These are phyloP conservation scores for Xylaria sp. DNA, from an alignment of 2,329 filamentous ascomycete genomes.

Conservation along the genomic window DNA sequence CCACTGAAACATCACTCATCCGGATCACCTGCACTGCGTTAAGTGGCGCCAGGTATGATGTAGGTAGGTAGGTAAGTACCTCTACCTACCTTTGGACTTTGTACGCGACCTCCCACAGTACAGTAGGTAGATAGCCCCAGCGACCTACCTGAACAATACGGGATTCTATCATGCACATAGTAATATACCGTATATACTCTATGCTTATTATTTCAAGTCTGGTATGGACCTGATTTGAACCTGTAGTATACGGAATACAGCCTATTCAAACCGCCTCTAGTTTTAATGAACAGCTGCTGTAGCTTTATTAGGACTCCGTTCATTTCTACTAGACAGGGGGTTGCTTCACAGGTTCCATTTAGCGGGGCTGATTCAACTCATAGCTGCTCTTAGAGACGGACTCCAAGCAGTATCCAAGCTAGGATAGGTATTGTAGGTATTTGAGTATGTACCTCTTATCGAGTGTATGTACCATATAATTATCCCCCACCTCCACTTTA, in stretches of 20 bases:
- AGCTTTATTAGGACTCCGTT: neutral
- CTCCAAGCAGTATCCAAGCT: neutral
- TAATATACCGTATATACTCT: neutral
- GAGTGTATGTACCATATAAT: neutral
- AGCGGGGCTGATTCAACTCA: neutral
- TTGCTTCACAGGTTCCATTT: neutral
- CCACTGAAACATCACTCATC: conserved; percentile 20
- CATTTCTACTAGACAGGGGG: neutral
- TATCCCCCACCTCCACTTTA: neutral
- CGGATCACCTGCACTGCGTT: conserved; percentile 27
- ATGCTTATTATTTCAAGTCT: neutral
- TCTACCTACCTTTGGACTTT: neutral
- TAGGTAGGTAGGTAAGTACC: neutral
- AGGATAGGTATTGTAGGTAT: neutral
- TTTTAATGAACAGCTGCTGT: neutral
- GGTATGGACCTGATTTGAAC: neutral
- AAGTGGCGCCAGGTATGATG: conserved; percentile 27
- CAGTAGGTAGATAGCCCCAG: neutral
- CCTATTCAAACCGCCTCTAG: neutral
- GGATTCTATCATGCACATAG: neutral
- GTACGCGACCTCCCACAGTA: neutral
- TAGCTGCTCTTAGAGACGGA: neutral
- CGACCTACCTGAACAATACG: neutral
- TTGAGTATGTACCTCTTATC: neutral
- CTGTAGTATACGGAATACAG: neutral